Evolutionary conservation across 768 basidiomycete species (phyloP).

Genomic region (Candolleomyces efflorescens): DNA sequence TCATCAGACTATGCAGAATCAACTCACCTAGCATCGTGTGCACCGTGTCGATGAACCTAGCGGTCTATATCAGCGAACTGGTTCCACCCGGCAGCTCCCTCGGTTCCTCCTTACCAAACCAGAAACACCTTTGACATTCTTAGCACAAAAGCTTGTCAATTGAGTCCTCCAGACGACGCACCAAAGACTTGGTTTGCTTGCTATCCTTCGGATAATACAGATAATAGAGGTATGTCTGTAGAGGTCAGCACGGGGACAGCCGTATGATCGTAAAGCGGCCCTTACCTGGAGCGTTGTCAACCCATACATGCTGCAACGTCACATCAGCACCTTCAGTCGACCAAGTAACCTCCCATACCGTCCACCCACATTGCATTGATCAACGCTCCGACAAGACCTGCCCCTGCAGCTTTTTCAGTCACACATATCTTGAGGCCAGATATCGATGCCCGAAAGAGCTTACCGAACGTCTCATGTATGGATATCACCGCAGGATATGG

Average conservation of each 20-base stretch:
- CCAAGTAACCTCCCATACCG: neutral
- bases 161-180: slow-evolving; percentile 6
- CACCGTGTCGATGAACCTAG: slow-evolving; percentile 26
- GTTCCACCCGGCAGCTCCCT: no score
- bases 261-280: neutral
- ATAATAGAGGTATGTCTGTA: slow-evolving; percentile 32
- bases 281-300: slow-evolving; percentile 30
- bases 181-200: slow-evolving; percentile 20
- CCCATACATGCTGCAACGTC: slow-evolving; percentile 26
- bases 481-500: neutral
- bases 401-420: slow-evolving; percentile 7
- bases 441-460: neutral
- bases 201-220: slow-evolving; percentile 29
- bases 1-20: neutral
- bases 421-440: neutral
- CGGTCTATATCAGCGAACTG: neutral
- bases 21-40: slow-evolving; percentile 26
- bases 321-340: neutral
- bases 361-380: slow-evolving; percentile 26
- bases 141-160: neutral
- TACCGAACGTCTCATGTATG: slow-evolving; percentile 1
- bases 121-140: slow-evolving; percentile 18
- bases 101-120: slow-evolving; percentile 27
- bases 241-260: neutral
- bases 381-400: slow-evolving; percentile 27